Conservation (phyloP, 2,329 filamentous ascomycete species). For the Colletotrichum sp. region DNA sequence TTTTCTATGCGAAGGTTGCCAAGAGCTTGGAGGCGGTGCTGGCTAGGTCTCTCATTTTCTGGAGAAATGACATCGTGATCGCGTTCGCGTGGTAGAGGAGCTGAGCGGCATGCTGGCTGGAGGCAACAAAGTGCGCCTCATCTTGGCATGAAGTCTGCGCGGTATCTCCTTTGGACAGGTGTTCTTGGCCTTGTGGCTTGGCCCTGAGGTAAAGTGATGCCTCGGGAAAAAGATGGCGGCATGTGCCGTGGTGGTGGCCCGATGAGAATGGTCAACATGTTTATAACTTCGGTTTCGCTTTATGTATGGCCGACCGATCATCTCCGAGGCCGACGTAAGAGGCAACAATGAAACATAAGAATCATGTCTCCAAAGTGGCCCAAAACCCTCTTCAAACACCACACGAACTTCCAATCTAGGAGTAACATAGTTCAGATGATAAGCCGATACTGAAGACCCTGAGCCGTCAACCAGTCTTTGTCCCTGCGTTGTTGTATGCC, state of each 20-base stretch:
- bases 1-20: background rate
- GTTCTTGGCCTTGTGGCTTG: background rate
- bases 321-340: background rate
- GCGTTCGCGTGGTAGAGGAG: background rate
- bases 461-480: background rate
- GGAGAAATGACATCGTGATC: background rate
- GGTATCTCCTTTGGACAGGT: fast-evolving
- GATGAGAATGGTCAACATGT: too few species aligned
- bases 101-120: background rate
- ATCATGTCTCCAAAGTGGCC: background rate
- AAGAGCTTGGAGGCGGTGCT: background rate
- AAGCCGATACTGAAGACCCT: background rate
- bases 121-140: background rate
- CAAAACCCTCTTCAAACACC: background rate
- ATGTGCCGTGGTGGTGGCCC: too few species aligned
- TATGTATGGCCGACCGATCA: background rate
- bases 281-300: background rate
- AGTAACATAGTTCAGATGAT: background rate
- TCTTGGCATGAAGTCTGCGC: background rate
- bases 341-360: background rate
- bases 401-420: background rate
- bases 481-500: background rate
- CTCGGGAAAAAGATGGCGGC: background rate
- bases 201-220: fast-evolving
- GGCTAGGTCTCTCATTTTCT: background rate